phyloP scores from a whole-genome alignment of 2,329 filamentous ascomycete genomes.

The Mycosphaerella arachidis region DNA sequence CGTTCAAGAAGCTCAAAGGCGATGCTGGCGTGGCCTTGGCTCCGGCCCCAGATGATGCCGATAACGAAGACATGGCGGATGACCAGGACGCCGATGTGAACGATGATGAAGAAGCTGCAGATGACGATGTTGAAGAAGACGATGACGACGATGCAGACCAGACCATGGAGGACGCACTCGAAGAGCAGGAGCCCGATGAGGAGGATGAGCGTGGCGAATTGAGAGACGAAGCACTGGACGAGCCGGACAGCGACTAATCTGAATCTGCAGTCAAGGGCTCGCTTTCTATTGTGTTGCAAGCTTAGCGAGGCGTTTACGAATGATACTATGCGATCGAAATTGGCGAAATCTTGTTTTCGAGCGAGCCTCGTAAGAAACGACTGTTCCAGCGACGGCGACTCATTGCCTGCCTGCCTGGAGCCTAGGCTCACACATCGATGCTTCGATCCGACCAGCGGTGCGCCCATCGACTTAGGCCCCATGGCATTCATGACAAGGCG shows the following conservation, averaged over 20 bases:
- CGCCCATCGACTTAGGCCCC: too few relatives aligned
- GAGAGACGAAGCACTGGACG: slow-evolving; percentile 34
- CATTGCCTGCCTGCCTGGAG: too few relatives aligned
- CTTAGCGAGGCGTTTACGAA: neutral
- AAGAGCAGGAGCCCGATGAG: slow-evolving; percentile 50
- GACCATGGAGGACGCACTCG: slow-evolving; percentile 12
- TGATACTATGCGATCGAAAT: neutral
- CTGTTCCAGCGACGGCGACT: neutral
- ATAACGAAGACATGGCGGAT: slow-evolving; percentile 44
- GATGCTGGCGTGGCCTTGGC: slow-evolving; percentile 36
- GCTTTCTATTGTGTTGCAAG: neutral
- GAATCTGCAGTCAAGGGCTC: neutral
- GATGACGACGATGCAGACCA: slow-evolving; percentile 51
- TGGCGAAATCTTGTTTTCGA: neutral
- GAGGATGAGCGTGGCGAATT: slow-evolving; percentile 53
- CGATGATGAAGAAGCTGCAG: slow-evolving; percentile 23
- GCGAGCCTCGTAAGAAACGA: neutral
- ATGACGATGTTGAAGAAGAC: slow-evolving; percentile 37
- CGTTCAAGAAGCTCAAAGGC: slow-evolving; percentile 49
- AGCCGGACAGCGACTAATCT: slow-evolving; percentile 30
- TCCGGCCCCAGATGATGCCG: slow-evolving; percentile 40
- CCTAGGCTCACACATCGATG: too few relatives aligned
- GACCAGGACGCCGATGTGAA: slow-evolving; percentile 47
- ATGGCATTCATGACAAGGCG: too few relatives aligned
- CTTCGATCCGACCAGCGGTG: neutral